Evolutionary conservation across 2,329 filamentous ascomycete genomes (phyloP).

Genomic region (Westerdykella ornata): DNA sequence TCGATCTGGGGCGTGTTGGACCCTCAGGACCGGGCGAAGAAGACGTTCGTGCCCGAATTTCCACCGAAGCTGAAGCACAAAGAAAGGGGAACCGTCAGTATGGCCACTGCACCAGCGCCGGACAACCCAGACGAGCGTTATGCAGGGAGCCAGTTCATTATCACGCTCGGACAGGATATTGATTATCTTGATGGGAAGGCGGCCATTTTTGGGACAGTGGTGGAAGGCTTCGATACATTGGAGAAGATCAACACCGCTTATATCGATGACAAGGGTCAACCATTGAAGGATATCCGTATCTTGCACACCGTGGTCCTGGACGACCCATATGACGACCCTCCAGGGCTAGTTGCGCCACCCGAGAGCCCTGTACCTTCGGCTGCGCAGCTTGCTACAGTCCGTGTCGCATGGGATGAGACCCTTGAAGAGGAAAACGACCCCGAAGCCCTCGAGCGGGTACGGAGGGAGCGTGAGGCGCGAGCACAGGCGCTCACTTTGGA

Average conservation of each 20-base stretch:
- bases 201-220: slow-evolving; percentile 91
- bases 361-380: slow-evolving; percentile 74
- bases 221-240: slow-evolving; percentile 88
- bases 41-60: slow-evolving; percentile 77
- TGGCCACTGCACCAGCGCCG: slow-evolving; percentile 79
- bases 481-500: slow-evolving; percentile 92
- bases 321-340: slow-evolving; percentile 81
- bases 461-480: slow-evolving; percentile 82
- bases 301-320: slow-evolving; percentile 88
- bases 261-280: slow-evolving; percentile 75
- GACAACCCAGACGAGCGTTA: slow-evolving; percentile 74
- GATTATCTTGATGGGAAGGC: slow-evolving; percentile 89
- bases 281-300: slow-evolving; percentile 89
- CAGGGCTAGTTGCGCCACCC: slow-evolving; percentile 67
- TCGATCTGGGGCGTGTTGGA: slow-evolving; percentile 86
- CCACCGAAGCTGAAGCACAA: slow-evolving; percentile 81
- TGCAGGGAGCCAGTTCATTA: slow-evolving; percentile 86
- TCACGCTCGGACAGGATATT: slow-evolving; percentile 82
- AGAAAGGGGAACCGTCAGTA: slow-evolving; percentile 88
- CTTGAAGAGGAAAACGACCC: slow-evolving; percentile 73
- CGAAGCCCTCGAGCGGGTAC: slow-evolving; percentile 68
- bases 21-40: slow-evolving; percentile 53
- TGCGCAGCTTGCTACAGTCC: slow-evolving; percentile 81
- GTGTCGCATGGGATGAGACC: slow-evolving; percentile 84
- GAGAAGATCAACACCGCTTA: slow-evolving; percentile 92